These are phyloP conservation scores for Phaeotremella skinneri DNA, from an alignment of 768 basidiomycete genomes.

Conservation along the genomic window DNA sequence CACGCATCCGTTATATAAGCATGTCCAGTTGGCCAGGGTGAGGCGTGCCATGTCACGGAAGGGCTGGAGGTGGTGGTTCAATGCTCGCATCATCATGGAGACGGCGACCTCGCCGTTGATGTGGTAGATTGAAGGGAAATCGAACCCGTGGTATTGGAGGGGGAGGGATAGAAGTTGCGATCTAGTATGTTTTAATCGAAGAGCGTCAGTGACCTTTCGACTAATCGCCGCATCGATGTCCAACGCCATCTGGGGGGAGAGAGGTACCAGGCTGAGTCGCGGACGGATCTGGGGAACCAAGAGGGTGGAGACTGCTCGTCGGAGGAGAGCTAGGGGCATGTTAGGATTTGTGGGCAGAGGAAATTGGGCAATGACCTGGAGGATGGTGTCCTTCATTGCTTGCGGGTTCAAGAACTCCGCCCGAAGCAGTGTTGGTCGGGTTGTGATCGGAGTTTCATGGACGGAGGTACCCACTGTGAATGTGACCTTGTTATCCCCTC, in stretches of 20 bases:
- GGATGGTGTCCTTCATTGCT: too few species aligned
- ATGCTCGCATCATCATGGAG: not conserved
- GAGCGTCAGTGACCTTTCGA: slow-evolving; percentile 11
- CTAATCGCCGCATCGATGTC: slow-evolving; percentile 12
- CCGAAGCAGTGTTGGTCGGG: not conserved
- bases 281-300: slow-evolving; percentile 14
- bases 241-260: not conserved
- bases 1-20: slow-evolving; percentile 1
- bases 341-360: slow-evolving; percentile 1
- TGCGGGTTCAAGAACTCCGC: too few species aligned
- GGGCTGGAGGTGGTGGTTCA: slow-evolving; percentile 19
- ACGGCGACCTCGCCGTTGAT: slow-evolving; percentile 26
- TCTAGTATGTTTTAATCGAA: not conserved
- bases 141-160: slow-evolving; percentile 13
- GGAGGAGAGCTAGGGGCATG: slow-evolving; percentile 13
- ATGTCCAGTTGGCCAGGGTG: slow-evolving; percentile 19
- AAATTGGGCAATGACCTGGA: slow-evolving; percentile 7
- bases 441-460: not conserved
- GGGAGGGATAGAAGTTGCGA: slow-evolving; percentile 10
- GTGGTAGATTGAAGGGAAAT: slow-evolving; percentile 13
- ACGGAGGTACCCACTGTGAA: too few species aligned
- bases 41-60: slow-evolving; percentile 13
- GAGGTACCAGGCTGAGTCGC: slow-evolving; percentile 10
- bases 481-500: too few species aligned
- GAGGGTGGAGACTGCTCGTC: slow-evolving; percentile 3